A percentile compares a stretch with the other conserved stretches of the same genome.
Conservation (phyloP, 495 filamentous ascomycete genomes). For the Cudoniella acicularis region DNA sequence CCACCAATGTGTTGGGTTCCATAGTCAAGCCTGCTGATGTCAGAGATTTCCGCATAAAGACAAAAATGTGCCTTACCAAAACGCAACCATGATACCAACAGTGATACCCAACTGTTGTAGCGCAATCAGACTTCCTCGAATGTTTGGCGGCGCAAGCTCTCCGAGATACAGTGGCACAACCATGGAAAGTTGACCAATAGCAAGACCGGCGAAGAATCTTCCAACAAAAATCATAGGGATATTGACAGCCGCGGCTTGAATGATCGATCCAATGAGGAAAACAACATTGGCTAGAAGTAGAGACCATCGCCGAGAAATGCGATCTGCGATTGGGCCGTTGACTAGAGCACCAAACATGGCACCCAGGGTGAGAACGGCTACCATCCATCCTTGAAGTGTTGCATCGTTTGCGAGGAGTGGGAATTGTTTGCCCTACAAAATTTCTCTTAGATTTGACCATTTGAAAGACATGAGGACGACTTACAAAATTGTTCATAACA, state of each 20-base stretch:
- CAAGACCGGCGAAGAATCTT: slow-evolving; percentile 71
- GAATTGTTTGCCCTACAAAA: background rate
- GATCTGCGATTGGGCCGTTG: slow-evolving; percentile 27
- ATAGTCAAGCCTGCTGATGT: background rate
- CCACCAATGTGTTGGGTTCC: background rate
- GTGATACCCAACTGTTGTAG: slow-evolving; percentile 75
- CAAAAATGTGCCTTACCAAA: slow-evolving; percentile 35
- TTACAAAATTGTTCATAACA: slow-evolving; percentile 15
- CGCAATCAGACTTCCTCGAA: slow-evolving; percentile 68
- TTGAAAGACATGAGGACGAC: too few species aligned
- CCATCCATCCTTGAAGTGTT: background rate
- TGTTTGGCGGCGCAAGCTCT: slow-evolving; percentile 63
- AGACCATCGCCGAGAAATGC: background rate
- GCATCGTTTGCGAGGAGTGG: background rate
- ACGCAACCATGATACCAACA: slow-evolving; percentile 80
- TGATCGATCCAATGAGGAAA: slow-evolving; percentile 52
- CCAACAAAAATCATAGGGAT: slow-evolving; percentile 70
- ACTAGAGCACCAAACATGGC: slow-evolving; percentile 26
- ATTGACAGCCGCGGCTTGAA: slow-evolving; percentile 68
- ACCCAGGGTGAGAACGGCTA: background rate
- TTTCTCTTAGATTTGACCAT: background rate
- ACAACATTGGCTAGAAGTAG: background rate
- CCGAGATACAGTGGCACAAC: slow-evolving; percentile 76
- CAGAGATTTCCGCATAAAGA: background rate
- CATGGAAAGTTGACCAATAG: slow-evolving; percentile 71